Evolutionary conservation across 768 basidiomycete species (phyloP).

Genomic region (Lactarius quietus): DNA sequence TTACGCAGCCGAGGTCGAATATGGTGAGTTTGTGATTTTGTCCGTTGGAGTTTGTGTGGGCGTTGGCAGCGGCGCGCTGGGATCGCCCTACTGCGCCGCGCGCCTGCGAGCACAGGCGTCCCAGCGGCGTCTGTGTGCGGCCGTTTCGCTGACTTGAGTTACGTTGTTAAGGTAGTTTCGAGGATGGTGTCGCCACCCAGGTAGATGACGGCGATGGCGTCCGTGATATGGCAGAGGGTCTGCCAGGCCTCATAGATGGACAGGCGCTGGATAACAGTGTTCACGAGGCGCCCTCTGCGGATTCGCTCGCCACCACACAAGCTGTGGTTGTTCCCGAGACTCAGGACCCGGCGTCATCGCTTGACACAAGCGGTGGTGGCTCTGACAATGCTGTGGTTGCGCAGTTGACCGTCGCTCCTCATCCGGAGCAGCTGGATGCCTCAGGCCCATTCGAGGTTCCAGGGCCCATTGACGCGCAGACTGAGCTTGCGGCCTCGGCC

Average conservation of each 20-base stretch:
- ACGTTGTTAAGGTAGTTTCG: conserved; percentile 48
- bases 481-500: conserved; percentile 18
- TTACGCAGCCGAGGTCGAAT: conserved; percentile 14
- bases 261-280: conserved; percentile 25
- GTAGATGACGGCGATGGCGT: conserved; percentile 26
- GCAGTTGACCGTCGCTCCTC: conserved; percentile 11
- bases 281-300: conserved; percentile 21
- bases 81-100: conserved; percentile 27
- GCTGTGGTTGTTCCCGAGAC: conserved; percentile 16
- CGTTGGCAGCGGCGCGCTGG: conserved; percentile 31
- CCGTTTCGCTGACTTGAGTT: conserved; percentile 60
- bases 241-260: conserved; percentile 23
- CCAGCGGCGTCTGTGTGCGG: conserved; percentile 32
- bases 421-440: conserved; percentile 21
- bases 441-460: conserved; percentile 14
- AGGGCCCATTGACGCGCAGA: conserved; percentile 9
- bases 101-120: conserved; percentile 24
- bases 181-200: conserved; percentile 34
- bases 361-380: conserved; percentile 13
- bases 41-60: conserved; percentile 31
- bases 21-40: conserved; percentile 34
- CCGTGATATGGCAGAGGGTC: conserved; percentile 23
- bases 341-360: conserved; percentile 13
- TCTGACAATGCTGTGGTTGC: conserved; percentile 12
- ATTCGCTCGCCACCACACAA: conserved; percentile 19